Base-by-base conservation (phyloP, 345 rosid species). In the Geranium rotundifolium region DNA sequence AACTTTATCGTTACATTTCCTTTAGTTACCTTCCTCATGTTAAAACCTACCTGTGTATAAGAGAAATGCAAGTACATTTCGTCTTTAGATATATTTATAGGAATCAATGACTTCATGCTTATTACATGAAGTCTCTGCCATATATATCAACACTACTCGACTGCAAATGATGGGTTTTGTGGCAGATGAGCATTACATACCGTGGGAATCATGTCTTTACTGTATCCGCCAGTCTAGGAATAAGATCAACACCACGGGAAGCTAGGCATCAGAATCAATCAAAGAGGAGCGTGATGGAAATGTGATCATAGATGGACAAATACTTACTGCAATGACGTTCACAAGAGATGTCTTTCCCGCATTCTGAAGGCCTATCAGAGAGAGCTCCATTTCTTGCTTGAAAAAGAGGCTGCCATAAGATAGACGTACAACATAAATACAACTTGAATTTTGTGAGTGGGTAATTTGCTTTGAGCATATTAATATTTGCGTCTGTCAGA, bases 161-260 rank as follows among this genome's bases (percentile, higher is more conserved):
- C 4, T 17, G 29, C 9, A 58, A 20, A 20, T 58, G 16, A 9
- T 20, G 19, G 14, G 4, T 57, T 14, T 3, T 18, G 10, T 56
- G 23, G 23, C 57, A 15, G 57, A 10, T 7, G 19, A 54, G 29
- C 30, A 63, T 19, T 6, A 41, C 83, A 54, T 19, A 86, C 92
- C 31, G 93, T 89, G n/a, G 96, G 96, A 64, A 89, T 89, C 96
- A 89, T 89, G 67, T 89, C 96, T 79, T 89, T 92, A 58, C 96
- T 89, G 66, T 85, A 89, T 64, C 92, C 96, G 72, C 92, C 92
- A 62, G 92, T 89, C 92, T 83, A 71, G 65, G 57, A 59, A 29
- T 63, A 73, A 41, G 46, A 75, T 27, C 9, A 49, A 72, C 57
- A 69, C 27, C 27, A 2, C 23, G 10, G 31, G 61, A 57, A 60